Base-by-base conservation (phyloP, 441 rosid genomes). In the Manihot esculenta region DNA sequence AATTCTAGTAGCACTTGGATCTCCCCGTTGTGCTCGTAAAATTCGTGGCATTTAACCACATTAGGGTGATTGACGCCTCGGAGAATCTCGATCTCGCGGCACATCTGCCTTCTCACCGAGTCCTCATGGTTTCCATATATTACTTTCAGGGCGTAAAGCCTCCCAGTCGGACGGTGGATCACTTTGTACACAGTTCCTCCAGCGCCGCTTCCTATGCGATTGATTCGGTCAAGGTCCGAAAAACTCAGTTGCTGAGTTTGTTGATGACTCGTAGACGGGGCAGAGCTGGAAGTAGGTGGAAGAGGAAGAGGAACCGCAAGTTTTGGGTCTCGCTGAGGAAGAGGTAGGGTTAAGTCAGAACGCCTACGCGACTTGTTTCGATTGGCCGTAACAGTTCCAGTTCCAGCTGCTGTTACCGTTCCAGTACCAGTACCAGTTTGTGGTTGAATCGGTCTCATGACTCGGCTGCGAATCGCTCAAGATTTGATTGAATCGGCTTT, bases 131-230 rank as follows among this genome's bases (percentile, higher is more conserved):
- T 76, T 0, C 99, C 97, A 56, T 85, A 80, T 54, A 94, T 88
- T 7, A 94, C 97, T 72, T 94, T 94, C 38, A 94, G 94, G 2
- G 99, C 99, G 77, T 70, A 90, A 21, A 48, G 14, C 21, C 85
- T 84, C 2, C 79, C 71, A 0, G 84, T 79, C 18, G 86, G 84
- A 17, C 91, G 88, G 79, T 92, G 99, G 74, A 81, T 27, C 21
- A 87, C 99, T 76, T 88, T 92, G 85, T 88, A 94, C 47, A 94
- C 97, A 26, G 96, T 92, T 11, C 97, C 99, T 1, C 97, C 97
- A 5, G 81, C 83, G 33, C 99, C 99, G 78, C 88, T 83, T 5
- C 99, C 99, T 83, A 94, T 87, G 45, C 97, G 88, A 77, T 69
- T 84, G 45, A 85, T 71, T 1, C 90, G 81, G 2, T 85, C 88